Evolutionary conservation across 306 rosid genomes (phyloP), one percentile per base, ranked within the genome.

Genomic region (Sechiopsis laciniata): DNA sequence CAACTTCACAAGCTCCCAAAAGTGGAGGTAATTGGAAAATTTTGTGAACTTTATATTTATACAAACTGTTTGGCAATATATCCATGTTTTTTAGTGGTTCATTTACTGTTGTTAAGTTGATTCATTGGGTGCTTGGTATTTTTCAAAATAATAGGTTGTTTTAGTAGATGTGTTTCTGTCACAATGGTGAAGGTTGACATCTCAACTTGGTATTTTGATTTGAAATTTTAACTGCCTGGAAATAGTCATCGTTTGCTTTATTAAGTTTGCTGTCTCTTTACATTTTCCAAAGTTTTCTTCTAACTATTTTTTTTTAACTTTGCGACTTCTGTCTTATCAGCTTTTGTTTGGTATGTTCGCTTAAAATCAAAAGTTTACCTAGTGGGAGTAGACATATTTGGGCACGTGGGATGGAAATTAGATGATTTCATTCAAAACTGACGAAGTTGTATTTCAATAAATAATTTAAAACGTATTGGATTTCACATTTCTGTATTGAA

Each of bases 11-110:
- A 26, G 53, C 79, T 71, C 84, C 75, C 62, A 95, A 87, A 54
- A 87, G 96, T 77, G 95, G 99, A 85, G 99, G 99, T 95, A 89
- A 62, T 74, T 79, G 79, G 64, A 54, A 22, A 73, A 54, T 68
- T 54, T 51, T 61, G 17, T n/a, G 40, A 20, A 42, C 50, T 79
- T 73, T 79, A 16, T 56, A 55, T 52, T 68, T 77, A 16, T 24
- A 66, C 55, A 40, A 46, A 16, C 8, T 24, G 55, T 22, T 70
- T n/a, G 45, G 48, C 24, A 32, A 32, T 32, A 32, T 32, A 42
- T 73, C 37, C 55, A 70, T 29, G 7, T 64, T 64, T 63, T 2
- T 32, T 32, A 32, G 70, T 15, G 11, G 70, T 64, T 64, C 52
- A 35, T 63, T 35, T 32, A 16, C 16, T 16, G 70, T 29, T 6